Evolutionary conservation across 768 basidiomycete species (phyloP).

Genomic region (Termitomyces sp.): DNA sequence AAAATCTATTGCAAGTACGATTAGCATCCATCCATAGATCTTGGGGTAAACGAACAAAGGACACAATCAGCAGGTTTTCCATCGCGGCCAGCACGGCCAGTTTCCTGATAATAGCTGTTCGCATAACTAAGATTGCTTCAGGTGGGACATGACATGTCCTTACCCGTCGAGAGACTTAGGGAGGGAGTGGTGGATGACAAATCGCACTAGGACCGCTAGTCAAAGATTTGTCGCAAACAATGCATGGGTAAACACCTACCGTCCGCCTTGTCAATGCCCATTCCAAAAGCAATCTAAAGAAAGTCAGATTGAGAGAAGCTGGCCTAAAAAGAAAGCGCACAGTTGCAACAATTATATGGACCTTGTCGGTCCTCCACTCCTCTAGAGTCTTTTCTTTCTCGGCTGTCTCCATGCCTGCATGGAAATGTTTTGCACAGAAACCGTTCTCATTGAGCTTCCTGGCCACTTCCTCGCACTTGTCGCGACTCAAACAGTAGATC

Average conservation of each 20-base stretch:
- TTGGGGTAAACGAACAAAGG: constrained; percentile 53
- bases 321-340: constrained; percentile 34
- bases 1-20: constrained; percentile 48
- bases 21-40: constrained; percentile 2
- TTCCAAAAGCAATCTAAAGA: constrained; percentile 86
- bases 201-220: constrained; percentile 57
- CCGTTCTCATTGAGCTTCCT: constrained; percentile 52
- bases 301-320: background rate
- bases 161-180: constrained; percentile 85
- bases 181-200: constrained; percentile 83
- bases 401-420: constrained; percentile 64
- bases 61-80: constrained; percentile 79
- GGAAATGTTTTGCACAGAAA: constrained; percentile 73
- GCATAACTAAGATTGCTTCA: constrained; percentile 1
- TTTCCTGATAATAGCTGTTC: constrained; percentile 86
- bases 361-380: constrained; percentile 68
- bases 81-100: constrained; percentile 93
- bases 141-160: constrained; percentile 11
- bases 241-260: constrained; percentile 32
- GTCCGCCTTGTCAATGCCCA: constrained; percentile 90
- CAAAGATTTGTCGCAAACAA: background rate
- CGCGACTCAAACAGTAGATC: constrained; percentile 73
- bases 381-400: constrained; percentile 60
- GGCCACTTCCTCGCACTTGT: constrained; percentile 79
- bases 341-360: constrained; percentile 89